Conservation (phyloP, 805 yeast genomes). For the Saccharomyces eubayanus region DNA sequence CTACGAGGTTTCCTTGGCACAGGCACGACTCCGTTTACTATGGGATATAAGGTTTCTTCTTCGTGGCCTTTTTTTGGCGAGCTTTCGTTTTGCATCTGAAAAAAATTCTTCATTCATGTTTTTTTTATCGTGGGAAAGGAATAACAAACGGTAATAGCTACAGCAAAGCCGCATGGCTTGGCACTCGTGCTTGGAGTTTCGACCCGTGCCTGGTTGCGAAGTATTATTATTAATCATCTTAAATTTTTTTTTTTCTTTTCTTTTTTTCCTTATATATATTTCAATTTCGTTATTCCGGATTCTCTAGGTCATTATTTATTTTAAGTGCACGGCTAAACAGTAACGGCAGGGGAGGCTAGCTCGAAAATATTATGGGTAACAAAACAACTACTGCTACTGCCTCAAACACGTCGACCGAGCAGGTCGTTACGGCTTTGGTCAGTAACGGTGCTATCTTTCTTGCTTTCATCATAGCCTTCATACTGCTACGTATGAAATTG, state of each 20-base stretch:
- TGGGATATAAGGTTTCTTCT: background rate
- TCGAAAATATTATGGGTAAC: background rate
- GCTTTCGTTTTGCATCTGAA: background rate
- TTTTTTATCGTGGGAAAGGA: background rate
- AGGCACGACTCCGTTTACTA: background rate
- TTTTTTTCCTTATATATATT: background rate
- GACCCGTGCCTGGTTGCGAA: background rate
- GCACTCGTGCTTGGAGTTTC: background rate
- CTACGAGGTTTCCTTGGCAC: background rate
- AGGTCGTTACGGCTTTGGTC: conserved; percentile 64
- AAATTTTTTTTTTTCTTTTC: background rate
- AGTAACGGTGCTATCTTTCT: conserved; percentile 62
- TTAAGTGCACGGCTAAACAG: background rate
- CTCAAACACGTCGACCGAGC: conserved; percentile 52
- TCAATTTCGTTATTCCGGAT: background rate
- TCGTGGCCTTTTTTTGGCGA: background rate
- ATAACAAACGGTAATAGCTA: background rate
- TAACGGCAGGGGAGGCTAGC: background rate
- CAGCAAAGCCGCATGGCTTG: background rate
- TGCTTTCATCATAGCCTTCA: conserved; percentile 50
- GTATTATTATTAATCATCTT: background rate
- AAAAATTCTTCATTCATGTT: background rate
- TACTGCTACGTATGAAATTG: conserved; percentile 59
- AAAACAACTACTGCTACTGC: conserved; percentile 1
- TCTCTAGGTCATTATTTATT: background rate